Evolutionary conservation across 2,329 filamentous ascomycete genomes (phyloP).

Genomic region (Botrytis galanthina): DNA sequence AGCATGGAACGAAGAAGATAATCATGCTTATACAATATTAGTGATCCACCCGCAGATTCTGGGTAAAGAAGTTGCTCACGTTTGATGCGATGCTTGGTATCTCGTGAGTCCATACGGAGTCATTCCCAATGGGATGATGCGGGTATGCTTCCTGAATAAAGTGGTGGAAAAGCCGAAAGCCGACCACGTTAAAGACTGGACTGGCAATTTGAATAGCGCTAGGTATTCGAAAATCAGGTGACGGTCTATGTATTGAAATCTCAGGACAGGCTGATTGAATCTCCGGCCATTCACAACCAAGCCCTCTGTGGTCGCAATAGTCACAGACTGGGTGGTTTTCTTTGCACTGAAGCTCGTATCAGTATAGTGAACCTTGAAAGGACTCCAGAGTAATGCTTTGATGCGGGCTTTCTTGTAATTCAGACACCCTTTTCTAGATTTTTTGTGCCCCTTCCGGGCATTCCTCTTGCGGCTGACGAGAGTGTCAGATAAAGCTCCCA

Average conservation of each 20-base stretch:
- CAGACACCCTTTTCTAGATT: neutral
- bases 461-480: neutral
- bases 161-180: neutral
- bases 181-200: neutral
- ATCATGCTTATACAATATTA: neutral
- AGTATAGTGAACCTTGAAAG: rapidly evolving
- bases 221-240: neutral
- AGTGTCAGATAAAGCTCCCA: neutral
- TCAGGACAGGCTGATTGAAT: neutral
- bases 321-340: neutral
- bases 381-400: neutral
- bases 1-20: neutral
- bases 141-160: neutral
- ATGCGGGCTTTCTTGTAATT: neutral
- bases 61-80: neutral
- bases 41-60: rapidly evolving
- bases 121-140: neutral
- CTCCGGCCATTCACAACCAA: neutral
- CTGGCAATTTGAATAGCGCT: neutral
- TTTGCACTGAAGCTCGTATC: neutral
- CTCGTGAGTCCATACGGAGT: neutral
- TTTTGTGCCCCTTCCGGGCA: neutral
- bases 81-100: neutral
- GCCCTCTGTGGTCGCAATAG: neutral
- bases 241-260: neutral